phyloP scores from a whole-genome alignment of 2,329 filamentous ascomycete genomes.

The Hymenoscyphus linearis region DNA sequence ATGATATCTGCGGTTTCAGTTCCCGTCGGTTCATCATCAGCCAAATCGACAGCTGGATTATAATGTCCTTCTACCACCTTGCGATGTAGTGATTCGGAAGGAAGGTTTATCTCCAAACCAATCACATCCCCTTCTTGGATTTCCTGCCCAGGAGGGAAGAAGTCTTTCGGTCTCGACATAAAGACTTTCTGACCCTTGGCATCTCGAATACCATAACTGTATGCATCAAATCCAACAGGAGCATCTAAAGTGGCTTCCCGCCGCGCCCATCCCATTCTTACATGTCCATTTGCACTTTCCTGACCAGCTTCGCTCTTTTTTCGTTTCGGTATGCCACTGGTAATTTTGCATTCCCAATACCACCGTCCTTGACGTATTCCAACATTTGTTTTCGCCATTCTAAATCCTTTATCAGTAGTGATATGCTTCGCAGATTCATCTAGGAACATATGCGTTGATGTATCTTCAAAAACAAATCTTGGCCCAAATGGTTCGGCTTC shows the following conservation, averaged over 20 bases:
- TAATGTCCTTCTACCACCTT: slow-evolving; percentile 85
- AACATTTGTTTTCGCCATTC: slow-evolving; percentile 86
- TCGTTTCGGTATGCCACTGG: slow-evolving; percentile 60
- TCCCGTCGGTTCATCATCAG: slow-evolving; percentile 45
- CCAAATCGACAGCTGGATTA: slow-evolving; percentile 75
- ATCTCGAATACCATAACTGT: slow-evolving; percentile 91
- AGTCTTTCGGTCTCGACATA: slow-evolving; percentile 88
- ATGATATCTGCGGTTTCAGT: slow-evolving; percentile 73
- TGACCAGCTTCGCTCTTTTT: slow-evolving; percentile 19
- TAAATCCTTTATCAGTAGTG: slow-evolving; percentile 88
- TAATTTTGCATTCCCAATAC: slow-evolving; percentile 92
- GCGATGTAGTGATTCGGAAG: slow-evolving; percentile 76
- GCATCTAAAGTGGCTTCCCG: slow-evolving; percentile 77
- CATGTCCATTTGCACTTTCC: slow-evolving; percentile 43
- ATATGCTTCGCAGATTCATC: slow-evolving; percentile 69
- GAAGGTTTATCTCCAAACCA: slow-evolving; percentile 86
- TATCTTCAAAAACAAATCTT: slow-evolving; percentile 89
- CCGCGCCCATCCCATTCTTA: slow-evolving; percentile 82
- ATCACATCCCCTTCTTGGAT: slow-evolving; percentile 90
- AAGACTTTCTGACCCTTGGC: slow-evolving; percentile 86
- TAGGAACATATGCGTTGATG: slow-evolving; percentile 78
- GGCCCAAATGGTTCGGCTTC: slow-evolving; percentile 79
- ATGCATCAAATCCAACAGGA: slow-evolving; percentile 81
- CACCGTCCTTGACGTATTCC: slow-evolving; percentile 82
- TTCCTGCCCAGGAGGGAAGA: slow-evolving; percentile 73